Conservation (phyloP, 306 rosid species). For the Nissolia schottii region DNA sequence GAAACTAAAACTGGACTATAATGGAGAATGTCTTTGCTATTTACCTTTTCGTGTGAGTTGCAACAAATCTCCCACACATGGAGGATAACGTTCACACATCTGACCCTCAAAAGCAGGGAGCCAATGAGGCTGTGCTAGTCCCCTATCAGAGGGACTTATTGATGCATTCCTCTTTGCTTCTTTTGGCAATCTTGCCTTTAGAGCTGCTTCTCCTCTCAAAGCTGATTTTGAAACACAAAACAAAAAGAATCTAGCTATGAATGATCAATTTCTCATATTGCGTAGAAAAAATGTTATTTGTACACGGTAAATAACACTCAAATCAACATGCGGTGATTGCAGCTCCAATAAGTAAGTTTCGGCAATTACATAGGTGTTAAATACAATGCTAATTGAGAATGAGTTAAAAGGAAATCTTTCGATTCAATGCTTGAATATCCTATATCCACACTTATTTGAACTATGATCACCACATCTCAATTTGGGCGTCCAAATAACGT, state of each 20-base stretch:
- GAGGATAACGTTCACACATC: constrained; percentile 42
- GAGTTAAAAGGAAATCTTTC: no score
- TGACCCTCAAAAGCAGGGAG: constrained; percentile 32
- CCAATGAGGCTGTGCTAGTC: constrained; percentile 39
- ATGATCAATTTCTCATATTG: background rate
- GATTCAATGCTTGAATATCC: no score
- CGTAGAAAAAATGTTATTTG: background rate
- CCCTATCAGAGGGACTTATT: constrained; percentile 67
- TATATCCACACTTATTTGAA: no score
- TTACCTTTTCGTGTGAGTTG: constrained; percentile 68
- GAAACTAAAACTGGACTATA: background rate
- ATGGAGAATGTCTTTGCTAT: background rate
- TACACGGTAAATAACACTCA: no score
- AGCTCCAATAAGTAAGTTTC: no score
- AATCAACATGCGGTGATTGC: no score
- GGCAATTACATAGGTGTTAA: no score
- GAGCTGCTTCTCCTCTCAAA: constrained; percentile 81
- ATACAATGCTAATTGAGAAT: no score
- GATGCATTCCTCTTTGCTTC: constrained; percentile 74
- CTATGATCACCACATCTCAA: no score
- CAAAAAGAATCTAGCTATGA: background rate
- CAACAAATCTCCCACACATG: constrained; percentile 65
- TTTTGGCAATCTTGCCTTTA: constrained; percentile 67
- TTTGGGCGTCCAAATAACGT: no score
- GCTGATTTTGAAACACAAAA: constrained; percentile 35